Evolutionary conservation across 176 grass and related monocot genomes (phyloP).

Genomic region (Rhynchospora tenuis): DNA sequence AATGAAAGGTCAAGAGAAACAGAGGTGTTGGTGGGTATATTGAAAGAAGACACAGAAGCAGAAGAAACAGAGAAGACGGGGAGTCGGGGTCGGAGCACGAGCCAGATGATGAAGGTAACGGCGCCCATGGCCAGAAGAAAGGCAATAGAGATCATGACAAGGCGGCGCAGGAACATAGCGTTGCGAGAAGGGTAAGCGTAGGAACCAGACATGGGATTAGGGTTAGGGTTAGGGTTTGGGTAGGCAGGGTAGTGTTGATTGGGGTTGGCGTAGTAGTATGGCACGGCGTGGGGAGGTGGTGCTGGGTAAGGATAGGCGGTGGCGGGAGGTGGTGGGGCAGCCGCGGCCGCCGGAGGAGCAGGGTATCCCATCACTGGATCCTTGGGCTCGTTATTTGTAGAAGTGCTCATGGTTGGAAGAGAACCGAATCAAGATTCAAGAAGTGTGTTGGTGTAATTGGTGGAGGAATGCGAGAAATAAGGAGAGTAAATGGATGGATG

Average conservation of each 20-base stretch:
- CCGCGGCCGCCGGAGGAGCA: background rate
- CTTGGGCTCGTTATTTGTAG: slow-evolving; percentile 30
- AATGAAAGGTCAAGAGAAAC: slow-evolving; percentile 59
- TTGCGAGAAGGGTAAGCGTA: slow-evolving; percentile 25
- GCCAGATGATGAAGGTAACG: slow-evolving; percentile 71
- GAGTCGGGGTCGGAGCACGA: slow-evolving; percentile 66
- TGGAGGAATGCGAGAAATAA: background rate
- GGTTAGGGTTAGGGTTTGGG: slow-evolving; percentile 41
- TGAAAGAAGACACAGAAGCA: slow-evolving; percentile 43
- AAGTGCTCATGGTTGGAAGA: background rate
- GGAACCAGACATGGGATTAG: slow-evolving; percentile 23
- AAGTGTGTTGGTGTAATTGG: background rate
- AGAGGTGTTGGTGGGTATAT: slow-evolving; percentile 38
- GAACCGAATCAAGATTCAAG: background rate
- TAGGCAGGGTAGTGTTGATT: slow-evolving; percentile 27
- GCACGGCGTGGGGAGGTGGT: slow-evolving; percentile 19
- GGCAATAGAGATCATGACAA: slow-evolving; percentile 46
- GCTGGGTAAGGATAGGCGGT: slow-evolving; percentile 38
- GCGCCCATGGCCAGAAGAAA: slow-evolving; percentile 60
- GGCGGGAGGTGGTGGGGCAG: background rate
- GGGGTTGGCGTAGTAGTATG: slow-evolving; percentile 26
- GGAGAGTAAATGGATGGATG: background rate
- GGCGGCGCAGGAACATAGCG: slow-evolving; percentile 48
- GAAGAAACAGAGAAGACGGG: slow-evolving; percentile 63
- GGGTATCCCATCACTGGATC: slow-evolving; percentile 70